Conservation (phyloP, 306 rosid genomes). For the Rosa lucieae region DNA sequence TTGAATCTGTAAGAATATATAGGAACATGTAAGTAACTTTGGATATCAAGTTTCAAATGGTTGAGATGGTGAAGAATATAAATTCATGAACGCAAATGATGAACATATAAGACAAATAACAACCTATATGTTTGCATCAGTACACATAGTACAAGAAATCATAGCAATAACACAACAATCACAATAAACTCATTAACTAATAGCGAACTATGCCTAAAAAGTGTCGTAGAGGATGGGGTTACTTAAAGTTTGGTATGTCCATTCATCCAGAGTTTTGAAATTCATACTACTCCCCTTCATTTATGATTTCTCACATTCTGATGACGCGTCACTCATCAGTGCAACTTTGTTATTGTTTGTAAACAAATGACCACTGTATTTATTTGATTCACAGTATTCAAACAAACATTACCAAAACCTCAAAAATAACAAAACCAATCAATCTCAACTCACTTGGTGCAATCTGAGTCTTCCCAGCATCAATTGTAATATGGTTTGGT, state of each 20-base stretch:
- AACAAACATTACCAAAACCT: background rate
- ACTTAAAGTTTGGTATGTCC: background rate
- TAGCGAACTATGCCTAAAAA: background rate
- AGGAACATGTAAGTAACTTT: background rate
- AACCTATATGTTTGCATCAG: background rate
- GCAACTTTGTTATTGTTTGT: background rate
- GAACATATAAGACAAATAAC: slow-evolving; percentile 5
- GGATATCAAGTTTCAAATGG: background rate
- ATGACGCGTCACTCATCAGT: no score
- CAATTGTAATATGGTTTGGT: slow-evolving; percentile 86
- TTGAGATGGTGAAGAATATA: background rate
- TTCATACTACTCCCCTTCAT: background rate
- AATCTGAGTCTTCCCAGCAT: slow-evolving; percentile 97
- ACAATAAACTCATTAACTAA: background rate
- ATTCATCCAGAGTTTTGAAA: background rate
- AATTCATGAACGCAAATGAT: background rate
- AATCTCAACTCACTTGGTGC: slow-evolving; percentile 77
- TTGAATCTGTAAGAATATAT: slow-evolving; percentile 60
- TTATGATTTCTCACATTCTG: background rate
- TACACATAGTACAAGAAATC: background rate
- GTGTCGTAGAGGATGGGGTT: background rate
- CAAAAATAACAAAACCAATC: background rate
- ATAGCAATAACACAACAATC: background rate
- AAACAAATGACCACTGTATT: background rate
- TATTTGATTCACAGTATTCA: background rate